A percentile compares a stretch with the other conserved stretches of the same genome.
These are phyloP conservation scores for Boletus subcaerulescens DNA, from an alignment of 768 basidiomycete genomes.

Conservation along the genomic window DNA sequence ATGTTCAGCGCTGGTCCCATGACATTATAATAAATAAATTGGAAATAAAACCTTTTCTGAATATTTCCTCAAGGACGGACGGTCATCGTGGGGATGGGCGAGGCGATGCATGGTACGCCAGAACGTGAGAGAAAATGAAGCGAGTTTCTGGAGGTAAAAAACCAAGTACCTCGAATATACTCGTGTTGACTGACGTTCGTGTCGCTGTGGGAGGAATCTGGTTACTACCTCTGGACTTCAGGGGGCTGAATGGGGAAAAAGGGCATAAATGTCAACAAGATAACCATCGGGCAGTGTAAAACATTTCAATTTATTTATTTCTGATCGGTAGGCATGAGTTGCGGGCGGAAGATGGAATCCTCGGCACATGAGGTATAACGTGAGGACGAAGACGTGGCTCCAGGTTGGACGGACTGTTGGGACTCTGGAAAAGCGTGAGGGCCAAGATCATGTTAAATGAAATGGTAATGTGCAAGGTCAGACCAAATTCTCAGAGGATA, in stretches of 20 bases:
- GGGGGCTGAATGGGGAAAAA: background rate
- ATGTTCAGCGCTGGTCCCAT: conserved; percentile 17
- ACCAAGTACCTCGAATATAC: background rate
- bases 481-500: background rate
- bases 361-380: conserved; percentile 8
- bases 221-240: background rate
- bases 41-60: conserved; percentile 22
- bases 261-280: conserved; percentile 1
- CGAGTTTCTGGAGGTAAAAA: background rate
- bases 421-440: background rate
- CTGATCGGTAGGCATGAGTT: background rate
- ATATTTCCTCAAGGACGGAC: conserved; percentile 4
- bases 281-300: background rate
- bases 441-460: background rate
- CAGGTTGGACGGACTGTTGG: background rate
- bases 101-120: conserved; percentile 11
- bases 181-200: conserved; percentile 8
- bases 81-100: conserved; percentile 16
- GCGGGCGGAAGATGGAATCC: conserved; percentile 1
- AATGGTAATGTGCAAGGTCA: conserved; percentile 7
- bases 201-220: conserved; percentile 12
- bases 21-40: conserved; percentile 10
- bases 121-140: conserved; percentile 22
- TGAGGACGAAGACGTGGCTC: conserved; percentile 1
- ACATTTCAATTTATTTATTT: conserved; percentile 5